Conservation (phyloP, 2,329 filamentous ascomycete genomes). For the Neonectria magnoliae region DNA sequence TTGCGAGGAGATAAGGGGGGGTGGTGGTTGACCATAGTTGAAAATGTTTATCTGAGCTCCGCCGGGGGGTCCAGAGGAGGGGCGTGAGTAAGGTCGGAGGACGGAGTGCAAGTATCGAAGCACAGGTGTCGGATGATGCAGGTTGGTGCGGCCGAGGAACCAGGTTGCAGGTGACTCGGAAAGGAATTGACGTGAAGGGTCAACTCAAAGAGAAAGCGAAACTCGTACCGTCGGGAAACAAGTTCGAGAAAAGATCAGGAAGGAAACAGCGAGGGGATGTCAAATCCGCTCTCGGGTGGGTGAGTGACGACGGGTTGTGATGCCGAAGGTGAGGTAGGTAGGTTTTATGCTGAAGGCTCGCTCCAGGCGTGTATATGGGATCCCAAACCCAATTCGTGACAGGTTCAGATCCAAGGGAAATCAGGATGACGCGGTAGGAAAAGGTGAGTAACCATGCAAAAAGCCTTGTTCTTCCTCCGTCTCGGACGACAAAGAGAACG, state of each 20-base stretch:
- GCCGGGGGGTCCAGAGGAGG: slow-evolving; percentile 33
- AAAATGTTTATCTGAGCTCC: slow-evolving; percentile 32
- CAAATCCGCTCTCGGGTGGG: slow-evolving; percentile 36
- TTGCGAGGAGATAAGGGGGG: slow-evolving; percentile 50
- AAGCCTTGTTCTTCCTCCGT: slow-evolving; percentile 17
- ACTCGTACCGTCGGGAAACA: slow-evolving; percentile 32
- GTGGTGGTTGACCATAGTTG: slow-evolving; percentile 43
- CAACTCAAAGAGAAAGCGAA: slow-evolving; percentile 28
- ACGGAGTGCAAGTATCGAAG: slow-evolving; percentile 20
- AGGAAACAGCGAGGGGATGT: slow-evolving; percentile 37
- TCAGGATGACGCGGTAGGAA: slow-evolving; percentile 27
- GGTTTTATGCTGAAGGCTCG: slow-evolving; percentile 35
- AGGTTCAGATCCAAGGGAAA: slow-evolving; percentile 34
- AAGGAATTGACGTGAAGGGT: slow-evolving; percentile 25
- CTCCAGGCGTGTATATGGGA: slow-evolving; percentile 36
- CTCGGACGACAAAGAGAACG: slow-evolving; percentile 32
- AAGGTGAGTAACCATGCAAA: slow-evolving; percentile 20
- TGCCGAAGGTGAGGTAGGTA: slow-evolving; percentile 12
- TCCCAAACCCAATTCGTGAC: slow-evolving; percentile 34
- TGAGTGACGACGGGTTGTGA: slow-evolving; percentile 23
- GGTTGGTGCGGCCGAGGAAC: slow-evolving; percentile 22
- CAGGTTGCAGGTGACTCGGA: slow-evolving; percentile 23
- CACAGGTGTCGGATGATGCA: slow-evolving; percentile 18
- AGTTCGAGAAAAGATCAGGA: slow-evolving; percentile 21
- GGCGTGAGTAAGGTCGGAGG: slow-evolving; percentile 1